Base-by-base conservation (phyloP, 2,329 filamentous ascomycete genomes). In the Ophiognomonia clavigignenti-juglandacearum region DNA sequence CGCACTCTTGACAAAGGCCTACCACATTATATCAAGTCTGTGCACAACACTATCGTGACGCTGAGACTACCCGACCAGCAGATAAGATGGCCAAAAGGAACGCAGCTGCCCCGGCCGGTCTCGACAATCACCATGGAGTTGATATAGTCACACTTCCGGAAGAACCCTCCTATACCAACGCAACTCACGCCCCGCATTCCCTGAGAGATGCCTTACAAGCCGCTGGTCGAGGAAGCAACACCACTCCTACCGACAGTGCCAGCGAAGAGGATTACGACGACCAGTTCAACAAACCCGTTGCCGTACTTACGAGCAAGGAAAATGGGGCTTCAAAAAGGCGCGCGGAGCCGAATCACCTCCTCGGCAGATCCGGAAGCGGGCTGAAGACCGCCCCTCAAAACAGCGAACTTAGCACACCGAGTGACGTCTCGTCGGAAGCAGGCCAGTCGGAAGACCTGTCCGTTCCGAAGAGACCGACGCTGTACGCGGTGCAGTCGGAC, bases 191-290 rank as follows among this genome's bases (percentile, higher is more conserved):
- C 13, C 53, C 54, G 10, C 48, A 22, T 14, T 52, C 57, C 8
- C 43, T 61, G n/a, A 54, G 53, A 29, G 51, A 61, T 8, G 57
- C 56, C 16, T 35, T 59, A 29, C 42, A 39, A 13, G 32, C 48
- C 6, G 31, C 52, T 14, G 32, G 36, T 20, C 41, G 37, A 23
- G 49, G 47, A 26, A 22, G 16, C n/a, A 22, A 45, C 27, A 54
- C 50, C 16, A 53, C 50, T 53, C 57, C 26, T 1, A 70, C 67
- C 2, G 70, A 71, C 13, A 70, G 64, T 13, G 60, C 69, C 2
- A 73, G 69, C 31, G 71, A 71, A 45, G 71, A 73, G 52, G 71
- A 73, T 45, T 72, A 72, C 39, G 69, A 73, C 26, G 64, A 69
- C 14, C 59, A 62, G 16, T 54, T 55, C 2, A 55, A 29, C 10